phyloP scores from a whole-genome alignment of 305 asterid species.

The Fraxinus baroniana region DNA sequence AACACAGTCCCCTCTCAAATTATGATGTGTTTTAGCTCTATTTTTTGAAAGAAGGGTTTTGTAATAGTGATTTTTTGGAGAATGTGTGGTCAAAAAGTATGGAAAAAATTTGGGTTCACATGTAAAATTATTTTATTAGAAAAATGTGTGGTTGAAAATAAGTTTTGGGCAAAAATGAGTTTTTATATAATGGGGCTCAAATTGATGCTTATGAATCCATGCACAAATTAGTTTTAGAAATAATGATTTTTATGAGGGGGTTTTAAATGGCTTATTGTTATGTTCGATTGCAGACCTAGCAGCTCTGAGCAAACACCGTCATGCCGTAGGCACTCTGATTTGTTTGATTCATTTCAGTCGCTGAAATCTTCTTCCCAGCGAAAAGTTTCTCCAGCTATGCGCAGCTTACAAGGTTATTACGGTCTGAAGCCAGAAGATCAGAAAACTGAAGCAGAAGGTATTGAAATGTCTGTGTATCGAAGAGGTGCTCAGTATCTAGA shows the following conservation, averaged over 20 bases:
- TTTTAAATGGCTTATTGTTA: constrained; percentile 9
- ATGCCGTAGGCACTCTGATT: constrained; percentile 55
- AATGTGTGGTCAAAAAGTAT: no score
- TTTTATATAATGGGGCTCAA: not conserved
- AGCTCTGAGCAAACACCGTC: constrained; percentile 50
- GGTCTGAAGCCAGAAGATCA: constrained; percentile 49
- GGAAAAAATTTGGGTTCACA: not conserved
- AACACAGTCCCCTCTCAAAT: not conserved
- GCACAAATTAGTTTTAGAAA: not conserved
- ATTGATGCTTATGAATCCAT: not conserved
- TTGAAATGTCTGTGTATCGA: constrained; percentile 49
- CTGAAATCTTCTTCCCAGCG: constrained; percentile 54
- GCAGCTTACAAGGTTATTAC: constrained; percentile 68
- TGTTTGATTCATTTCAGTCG: constrained; percentile 80
- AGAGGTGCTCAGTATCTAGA: constrained; percentile 50
- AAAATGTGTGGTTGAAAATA: not conserved
- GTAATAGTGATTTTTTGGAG: not conserved
- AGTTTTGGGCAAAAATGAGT: not conserved
- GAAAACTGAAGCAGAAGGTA: constrained; percentile 41
- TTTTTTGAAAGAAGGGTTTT: not conserved
- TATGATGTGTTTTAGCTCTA: not conserved
- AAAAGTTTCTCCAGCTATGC: constrained; percentile 60
- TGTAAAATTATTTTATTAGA: not conserved
- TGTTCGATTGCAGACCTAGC: constrained; percentile 48
- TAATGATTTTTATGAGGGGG: not conserved